Base-by-base conservation (phyloP, 1,284 basidiomycete species). In the Sporisorium sorghi region DNA sequence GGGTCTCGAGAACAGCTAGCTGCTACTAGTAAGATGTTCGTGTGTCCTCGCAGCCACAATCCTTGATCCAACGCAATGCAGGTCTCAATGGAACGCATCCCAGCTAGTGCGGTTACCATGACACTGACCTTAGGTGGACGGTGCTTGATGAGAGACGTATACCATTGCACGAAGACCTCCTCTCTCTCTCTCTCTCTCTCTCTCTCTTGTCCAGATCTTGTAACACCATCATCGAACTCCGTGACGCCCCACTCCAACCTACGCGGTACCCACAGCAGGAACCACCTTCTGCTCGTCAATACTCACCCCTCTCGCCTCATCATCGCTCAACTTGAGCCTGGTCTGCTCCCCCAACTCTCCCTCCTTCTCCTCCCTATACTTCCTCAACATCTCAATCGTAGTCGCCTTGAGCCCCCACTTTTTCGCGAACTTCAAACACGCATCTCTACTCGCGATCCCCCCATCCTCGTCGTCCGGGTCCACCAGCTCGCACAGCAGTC, bases 401-500 rank as follows among this genome's bases (percentile, higher is more conserved):
- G 97, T 93, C 89, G 97, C 92, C 85, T 93, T 94, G 69, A 99
- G 84, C 6, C 92, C 91, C 91, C 93, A 96, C 39, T 88, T 87
- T 84, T 93, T 90, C n/a, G 97, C 96, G 83, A 99, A 99, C 55
- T 88, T 88, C 78, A 94, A 88, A 82, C 94, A 97, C 78, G 94
- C 94, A 82, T 98, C 94, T 33, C 94, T 87, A n/a, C 94, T 88
- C 40, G 95, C 94, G 93, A 99, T 99, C n/a, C 88, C 90, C 2
- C 97, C 97, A 76, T 88, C 85, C n/a, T 89, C 89, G 65, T 88
- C 87, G 80, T 95, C 90, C 53, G 97, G 94, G 79, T 97, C 95
- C 37, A 99, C 94, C 32, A 99, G 87, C 85, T 99, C 97, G 84
- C 97, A 99, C 32, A 99, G 88, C 3, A 98, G 87, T 2, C 94